These are phyloP conservation scores for Bjerkandera adusta DNA, from an alignment of 1,284 basidiomycete genomes.

Conservation along the genomic window DNA sequence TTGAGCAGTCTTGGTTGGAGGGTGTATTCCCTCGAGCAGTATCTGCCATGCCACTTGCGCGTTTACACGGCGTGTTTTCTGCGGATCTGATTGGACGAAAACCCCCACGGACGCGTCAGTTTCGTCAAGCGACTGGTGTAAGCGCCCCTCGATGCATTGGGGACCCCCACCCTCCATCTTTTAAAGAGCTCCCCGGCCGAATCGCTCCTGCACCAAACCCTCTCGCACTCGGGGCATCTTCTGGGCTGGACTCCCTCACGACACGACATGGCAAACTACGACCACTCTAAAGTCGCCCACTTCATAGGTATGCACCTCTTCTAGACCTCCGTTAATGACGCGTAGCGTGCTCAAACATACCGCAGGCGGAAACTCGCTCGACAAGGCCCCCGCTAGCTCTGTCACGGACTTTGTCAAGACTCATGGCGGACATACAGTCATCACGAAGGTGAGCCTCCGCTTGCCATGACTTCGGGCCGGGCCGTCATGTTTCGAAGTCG, in stretches of 20 bases:
- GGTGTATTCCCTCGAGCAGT: no score
- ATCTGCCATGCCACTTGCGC: no score
- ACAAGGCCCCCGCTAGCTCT: conserved; percentile 75
- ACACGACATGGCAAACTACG: conserved; percentile 59
- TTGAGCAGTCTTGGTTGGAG: no score
- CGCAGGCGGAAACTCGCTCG: conserved; percentile 89
- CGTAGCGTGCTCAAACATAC: conserved; percentile 19
- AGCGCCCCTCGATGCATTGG: conserved; percentile 13
- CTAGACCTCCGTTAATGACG: conserved; percentile 2
- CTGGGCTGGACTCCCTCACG: conserved; percentile 9
- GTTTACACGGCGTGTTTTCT: no score
- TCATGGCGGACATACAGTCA: conserved; percentile 96
- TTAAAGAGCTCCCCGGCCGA: background rate
- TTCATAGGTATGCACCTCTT: conserved; percentile 68
- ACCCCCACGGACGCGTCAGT: conserved; percentile 3
- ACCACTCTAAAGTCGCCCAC: conserved; percentile 79
- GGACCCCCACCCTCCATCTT: conserved; percentile 13
- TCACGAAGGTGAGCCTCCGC: conserved; percentile 80
- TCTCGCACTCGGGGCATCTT: conserved; percentile 9
- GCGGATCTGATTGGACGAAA: no score
- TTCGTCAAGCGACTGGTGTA: conserved; percentile 4
- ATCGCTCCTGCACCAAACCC: background rate
- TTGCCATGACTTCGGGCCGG: no score
- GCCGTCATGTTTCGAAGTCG: no score
- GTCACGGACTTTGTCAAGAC: conserved; percentile 92